Evolutionary conservation across 176 grass and related monocot genomes (phyloP).

Genomic region (Bolboschoenus planiculmis): DNA sequence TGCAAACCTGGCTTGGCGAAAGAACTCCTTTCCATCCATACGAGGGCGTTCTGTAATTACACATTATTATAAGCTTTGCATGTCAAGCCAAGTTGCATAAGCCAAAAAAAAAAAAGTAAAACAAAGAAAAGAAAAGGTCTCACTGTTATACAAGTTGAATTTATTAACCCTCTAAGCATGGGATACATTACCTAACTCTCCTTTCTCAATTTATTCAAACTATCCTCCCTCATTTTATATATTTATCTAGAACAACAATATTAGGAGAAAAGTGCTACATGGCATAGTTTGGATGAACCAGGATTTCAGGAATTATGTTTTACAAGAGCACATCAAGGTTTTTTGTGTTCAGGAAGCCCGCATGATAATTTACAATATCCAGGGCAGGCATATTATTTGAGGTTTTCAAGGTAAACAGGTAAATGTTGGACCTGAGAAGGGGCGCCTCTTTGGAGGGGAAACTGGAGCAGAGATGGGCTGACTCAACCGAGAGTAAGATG

Average conservation of each 20-base stretch:
- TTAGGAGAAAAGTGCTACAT: neutral
- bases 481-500: constrained; percentile 51
- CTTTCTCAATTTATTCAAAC: neutral
- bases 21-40: constrained; percentile 95
- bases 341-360: neutral
- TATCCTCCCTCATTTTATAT: neutral
- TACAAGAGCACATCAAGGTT: neutral
- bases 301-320: neutral
- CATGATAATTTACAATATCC: neutral
- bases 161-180: no score
- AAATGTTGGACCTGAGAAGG: constrained; percentile 46
- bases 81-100: neutral
- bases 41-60: constrained; percentile 48
- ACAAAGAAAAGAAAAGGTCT: neutral
- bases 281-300: neutral
- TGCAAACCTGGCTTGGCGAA: constrained; percentile 87
- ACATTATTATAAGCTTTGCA: constrained; percentile 2
- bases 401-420: neutral
- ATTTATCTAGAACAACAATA: neutral
- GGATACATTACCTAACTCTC: neutral
- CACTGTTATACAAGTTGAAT: neutral
- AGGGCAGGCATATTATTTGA: neutral
- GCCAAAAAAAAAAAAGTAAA: neutral
- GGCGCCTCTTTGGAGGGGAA: constrained; percentile 56
- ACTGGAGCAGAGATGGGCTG: constrained; percentile 66